Evolutionary conservation across 2,329 filamentous ascomycete species (phyloP).

Genomic region (Akanthomyces dipterigenus): DNA sequence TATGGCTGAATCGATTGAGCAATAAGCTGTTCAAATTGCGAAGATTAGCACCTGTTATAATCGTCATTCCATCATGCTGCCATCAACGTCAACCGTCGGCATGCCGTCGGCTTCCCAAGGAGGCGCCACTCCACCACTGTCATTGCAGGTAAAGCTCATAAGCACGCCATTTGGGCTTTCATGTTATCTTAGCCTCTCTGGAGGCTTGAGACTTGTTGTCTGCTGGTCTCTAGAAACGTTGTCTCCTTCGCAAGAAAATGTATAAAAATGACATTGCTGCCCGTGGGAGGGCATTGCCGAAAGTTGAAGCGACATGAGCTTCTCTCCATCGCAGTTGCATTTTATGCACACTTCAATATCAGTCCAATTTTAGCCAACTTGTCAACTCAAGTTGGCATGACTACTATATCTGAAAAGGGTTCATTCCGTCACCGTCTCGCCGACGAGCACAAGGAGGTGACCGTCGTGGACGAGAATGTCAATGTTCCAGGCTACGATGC

Average conservation of each 20-base stretch:
- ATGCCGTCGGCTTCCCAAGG: slow-evolving; percentile 17
- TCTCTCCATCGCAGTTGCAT: not conserved
- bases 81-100: slow-evolving; percentile 2
- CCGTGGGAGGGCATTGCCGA: not conserved
- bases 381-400: not conserved
- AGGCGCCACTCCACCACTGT: not conserved
- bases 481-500: slow-evolving; percentile 21
- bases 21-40: not conserved
- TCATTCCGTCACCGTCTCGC: not conserved
- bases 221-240: not conserved
- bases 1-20: not conserved
- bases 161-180: slow-evolving; percentile 21
- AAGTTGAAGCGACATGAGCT: not conserved
- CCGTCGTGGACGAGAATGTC: slow-evolving; percentile 15
- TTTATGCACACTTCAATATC: not conserved
- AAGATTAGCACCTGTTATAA: not conserved
- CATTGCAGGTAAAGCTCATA: slow-evolving; percentile 8
- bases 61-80: not conserved
- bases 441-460: slow-evolving; percentile 11
- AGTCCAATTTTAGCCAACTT: not conserved
- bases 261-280: not conserved
- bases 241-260: not conserved
- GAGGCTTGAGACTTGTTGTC: not conserved
- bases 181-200: slow-evolving; percentile 18
- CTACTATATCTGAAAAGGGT: not conserved